Percentiles rank a stretch among this genome's conserved stretches.
Evolutionary conservation across 371 early-diverging fungal species (phyloP).

Genomic region (Apophysomyces sp.): DNA sequence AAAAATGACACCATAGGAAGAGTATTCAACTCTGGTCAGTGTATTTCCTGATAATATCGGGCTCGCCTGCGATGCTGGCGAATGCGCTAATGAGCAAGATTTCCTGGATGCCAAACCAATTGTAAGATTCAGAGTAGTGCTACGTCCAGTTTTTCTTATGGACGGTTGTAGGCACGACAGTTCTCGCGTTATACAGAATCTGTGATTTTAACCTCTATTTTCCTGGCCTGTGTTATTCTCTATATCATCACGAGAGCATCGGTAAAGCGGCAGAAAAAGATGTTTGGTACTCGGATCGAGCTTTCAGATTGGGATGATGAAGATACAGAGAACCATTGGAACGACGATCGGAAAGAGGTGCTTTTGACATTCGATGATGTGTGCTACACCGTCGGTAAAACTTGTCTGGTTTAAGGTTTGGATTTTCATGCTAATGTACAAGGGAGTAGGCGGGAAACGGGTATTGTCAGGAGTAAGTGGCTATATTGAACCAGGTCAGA

Average conservation of each 20-base stretch:
- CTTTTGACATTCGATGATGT: slow-evolving; percentile 39
- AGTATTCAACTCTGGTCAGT: slow-evolving; percentile 50
- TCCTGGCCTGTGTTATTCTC: slow-evolving; percentile 26
- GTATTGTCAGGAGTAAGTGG: slow-evolving; percentile 55
- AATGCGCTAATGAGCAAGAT: slow-evolving; percentile 56
- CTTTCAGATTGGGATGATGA: slow-evolving; percentile 21
- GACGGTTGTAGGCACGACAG: slow-evolving; percentile 18
- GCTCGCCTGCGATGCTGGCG: slow-evolving; percentile 57
- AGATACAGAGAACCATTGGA: slow-evolving; percentile 5
- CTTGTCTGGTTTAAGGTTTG: too few relatives aligned
- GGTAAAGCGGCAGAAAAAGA: slow-evolving; percentile 31
- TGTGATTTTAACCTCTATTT: slow-evolving; percentile 30
- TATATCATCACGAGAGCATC: slow-evolving; percentile 28
- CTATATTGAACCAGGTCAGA: slow-evolving; percentile 57
- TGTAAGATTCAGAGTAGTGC: slow-evolving; percentile 16
- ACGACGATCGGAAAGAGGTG: slow-evolving; percentile 15
- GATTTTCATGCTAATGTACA: neutral
- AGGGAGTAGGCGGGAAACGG: slow-evolving; percentile 14
- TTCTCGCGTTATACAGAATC: slow-evolving; percentile 43
- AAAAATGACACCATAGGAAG: slow-evolving; percentile 21
- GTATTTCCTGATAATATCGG: slow-evolving; percentile 60
- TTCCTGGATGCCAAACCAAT: slow-evolving; percentile 38
- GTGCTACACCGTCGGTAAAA: slow-evolving; percentile 27
- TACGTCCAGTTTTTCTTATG: neutral
- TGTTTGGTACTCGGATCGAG: slow-evolving; percentile 38